phyloP scores from a whole-genome alignment of 441 rosid genomes.

The Arabidopsis hybrid region DNA sequence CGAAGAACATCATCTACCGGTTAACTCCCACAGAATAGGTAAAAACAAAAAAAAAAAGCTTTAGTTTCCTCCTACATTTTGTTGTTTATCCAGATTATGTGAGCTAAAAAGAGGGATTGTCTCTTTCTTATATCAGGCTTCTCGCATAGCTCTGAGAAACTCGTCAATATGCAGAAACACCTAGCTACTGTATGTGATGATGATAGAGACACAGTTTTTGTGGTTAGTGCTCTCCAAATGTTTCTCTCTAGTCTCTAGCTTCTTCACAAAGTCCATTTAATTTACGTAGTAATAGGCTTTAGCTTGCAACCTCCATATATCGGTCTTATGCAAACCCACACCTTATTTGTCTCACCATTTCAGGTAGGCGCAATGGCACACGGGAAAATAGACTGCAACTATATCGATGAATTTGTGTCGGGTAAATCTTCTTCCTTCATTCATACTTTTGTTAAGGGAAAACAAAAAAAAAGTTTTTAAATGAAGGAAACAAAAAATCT shows the following conservation, averaged over 20 bases:
- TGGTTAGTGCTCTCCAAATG: conserved; percentile 55
- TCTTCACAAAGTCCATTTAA: neutral
- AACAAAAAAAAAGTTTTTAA: no score
- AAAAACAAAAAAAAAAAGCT: neutral
- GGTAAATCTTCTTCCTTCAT: conserved; percentile 49
- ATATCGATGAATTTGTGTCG: conserved; percentile 75
- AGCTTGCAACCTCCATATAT: neutral
- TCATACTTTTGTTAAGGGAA: neutral
- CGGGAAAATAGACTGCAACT: conserved; percentile 76
- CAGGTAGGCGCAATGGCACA: conserved; percentile 95
- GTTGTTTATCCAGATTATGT: neutral
- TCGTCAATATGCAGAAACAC: conserved; percentile 68
- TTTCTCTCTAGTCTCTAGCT: neutral
- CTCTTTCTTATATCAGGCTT: conserved; percentile 57
- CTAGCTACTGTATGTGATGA: conserved; percentile 51
- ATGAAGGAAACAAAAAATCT: conserved; percentile 13
- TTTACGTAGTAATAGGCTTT: conserved; percentile 2
- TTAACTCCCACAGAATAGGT: conserved; percentile 65
- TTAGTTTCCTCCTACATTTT: neutral
- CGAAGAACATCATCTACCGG: conserved; percentile 48
- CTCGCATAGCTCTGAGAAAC: conserved; percentile 77
- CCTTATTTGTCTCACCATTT: conserved; percentile 10
- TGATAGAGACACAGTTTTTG: conserved; percentile 75
- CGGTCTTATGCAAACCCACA: neutral
- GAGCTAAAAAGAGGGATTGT: neutral